Evolutionary conservation across 202 grass and related monocot genomes (phyloP).

Genomic region (Brachypodium distachyon): DNA sequence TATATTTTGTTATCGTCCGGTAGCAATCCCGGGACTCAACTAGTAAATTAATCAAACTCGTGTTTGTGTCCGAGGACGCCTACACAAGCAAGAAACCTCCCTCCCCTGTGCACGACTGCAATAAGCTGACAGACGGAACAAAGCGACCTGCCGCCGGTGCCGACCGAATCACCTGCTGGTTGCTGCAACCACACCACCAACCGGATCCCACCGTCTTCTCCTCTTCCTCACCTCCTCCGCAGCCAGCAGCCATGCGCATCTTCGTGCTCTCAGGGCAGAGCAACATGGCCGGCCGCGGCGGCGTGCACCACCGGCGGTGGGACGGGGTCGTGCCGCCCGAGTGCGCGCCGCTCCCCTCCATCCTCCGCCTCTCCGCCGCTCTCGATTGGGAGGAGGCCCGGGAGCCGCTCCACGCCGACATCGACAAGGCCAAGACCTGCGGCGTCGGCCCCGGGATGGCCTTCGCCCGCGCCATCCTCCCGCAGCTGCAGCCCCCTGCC

Average conservation of each 20-base stretch:
- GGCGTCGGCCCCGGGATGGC: conserved; percentile 71
- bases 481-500: neutral
- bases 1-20: too few relatives aligned
- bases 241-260: conserved; percentile 31
- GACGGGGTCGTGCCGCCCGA: conserved; percentile 66
- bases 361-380: conserved; percentile 50
- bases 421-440: conserved; percentile 54
- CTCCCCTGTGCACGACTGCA: too few relatives aligned
- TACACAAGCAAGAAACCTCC: too few relatives aligned
- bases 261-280: conserved; percentile 90
- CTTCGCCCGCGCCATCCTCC: conserved; percentile 43
- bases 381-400: conserved; percentile 53
- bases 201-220: neutral
- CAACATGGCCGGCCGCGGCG: conserved; percentile 86
- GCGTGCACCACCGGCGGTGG: conserved; percentile 48
- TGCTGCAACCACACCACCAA: too few relatives aligned
- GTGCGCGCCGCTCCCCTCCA: conserved; percentile 32
- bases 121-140: too few relatives aligned
- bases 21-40: too few relatives aligned
- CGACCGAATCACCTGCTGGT: too few relatives aligned
- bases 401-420: conserved; percentile 78
- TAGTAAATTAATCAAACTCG: too few relatives aligned
- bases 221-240: neutral
- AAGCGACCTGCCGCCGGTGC: too few relatives aligned
- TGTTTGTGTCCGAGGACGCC: too few relatives aligned